These are phyloP conservation scores for Cinchona pubescens DNA, from an alignment of 257 asterid species.

Conservation along the genomic window DNA sequence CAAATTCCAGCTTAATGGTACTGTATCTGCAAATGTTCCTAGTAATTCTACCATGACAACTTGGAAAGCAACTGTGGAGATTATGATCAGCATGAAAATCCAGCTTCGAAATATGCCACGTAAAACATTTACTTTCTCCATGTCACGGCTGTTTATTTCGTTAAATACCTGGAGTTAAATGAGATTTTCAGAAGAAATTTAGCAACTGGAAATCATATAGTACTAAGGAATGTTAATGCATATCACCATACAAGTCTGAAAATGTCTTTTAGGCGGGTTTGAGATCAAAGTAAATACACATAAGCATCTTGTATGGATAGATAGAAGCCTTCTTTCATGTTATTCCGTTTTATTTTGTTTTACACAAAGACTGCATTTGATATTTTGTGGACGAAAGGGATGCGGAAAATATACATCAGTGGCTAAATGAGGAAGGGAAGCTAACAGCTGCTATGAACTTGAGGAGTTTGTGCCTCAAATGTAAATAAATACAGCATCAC, in stretches of 20 bases:
- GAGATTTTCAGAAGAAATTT: too few species aligned
- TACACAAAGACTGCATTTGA: not conserved
- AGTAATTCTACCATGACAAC: slow-evolving; percentile 78
- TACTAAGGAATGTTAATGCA: not conserved
- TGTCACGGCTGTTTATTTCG: slow-evolving; percentile 93
- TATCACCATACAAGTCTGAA: too few species aligned
- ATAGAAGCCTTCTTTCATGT: not conserved
- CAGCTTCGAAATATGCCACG: slow-evolving; percentile 65
- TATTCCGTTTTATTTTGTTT: not conserved
- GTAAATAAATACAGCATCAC: too few species aligned
- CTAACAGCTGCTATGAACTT: too few species aligned
- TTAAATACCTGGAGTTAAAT: slow-evolving; percentile 43
- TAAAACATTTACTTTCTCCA: slow-evolving; percentile 82
- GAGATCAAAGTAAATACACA: not conserved
- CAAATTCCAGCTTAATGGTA: slow-evolving; percentile 72
- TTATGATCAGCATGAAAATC: slow-evolving; percentile 61
- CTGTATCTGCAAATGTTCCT: slow-evolving; percentile 90
- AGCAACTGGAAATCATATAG: not conserved
- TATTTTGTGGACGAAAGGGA: too few species aligned
- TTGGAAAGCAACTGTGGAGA: slow-evolving; percentile 67
- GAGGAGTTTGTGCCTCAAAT: too few species aligned
- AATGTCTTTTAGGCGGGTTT: not conserved
- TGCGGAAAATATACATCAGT: too few species aligned
- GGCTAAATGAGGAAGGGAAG: too few species aligned
- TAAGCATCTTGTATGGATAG: not conserved